Evolutionary conservation across 2,329 filamentous ascomycete genomes (phyloP).

Genomic region (Colletotrichum shisoi): DNA sequence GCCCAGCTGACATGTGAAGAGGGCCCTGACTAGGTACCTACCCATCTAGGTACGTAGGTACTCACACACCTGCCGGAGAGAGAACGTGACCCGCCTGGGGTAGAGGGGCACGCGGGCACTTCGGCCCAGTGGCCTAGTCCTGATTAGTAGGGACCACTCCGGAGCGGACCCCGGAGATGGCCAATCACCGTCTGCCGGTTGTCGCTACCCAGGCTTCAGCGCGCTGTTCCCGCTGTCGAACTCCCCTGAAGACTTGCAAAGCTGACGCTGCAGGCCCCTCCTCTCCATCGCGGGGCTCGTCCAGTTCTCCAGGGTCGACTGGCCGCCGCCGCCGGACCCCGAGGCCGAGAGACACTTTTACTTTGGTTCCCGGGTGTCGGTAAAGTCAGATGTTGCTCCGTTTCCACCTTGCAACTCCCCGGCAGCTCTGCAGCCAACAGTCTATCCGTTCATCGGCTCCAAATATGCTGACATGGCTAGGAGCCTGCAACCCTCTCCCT

Average conservation of each 20-base stretch:
- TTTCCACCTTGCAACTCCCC: no score
- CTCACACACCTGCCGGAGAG: not conserved
- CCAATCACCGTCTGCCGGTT: constrained; percentile 23
- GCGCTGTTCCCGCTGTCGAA: constrained; percentile 27
- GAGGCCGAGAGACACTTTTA: no score
- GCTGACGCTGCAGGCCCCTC: constrained; percentile 22
- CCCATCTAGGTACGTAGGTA: not conserved
- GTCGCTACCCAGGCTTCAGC: constrained; percentile 1
- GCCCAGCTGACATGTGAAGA: constrained; percentile 39
- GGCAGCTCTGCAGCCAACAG: no score
- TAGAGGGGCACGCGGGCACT: constrained; percentile 35
- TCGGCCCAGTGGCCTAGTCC: constrained; percentile 12
- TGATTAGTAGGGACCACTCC: not conserved
- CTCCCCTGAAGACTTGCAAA: constrained; percentile 18
- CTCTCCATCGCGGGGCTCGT: not conserved
- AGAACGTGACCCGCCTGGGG: constrained; percentile 14
- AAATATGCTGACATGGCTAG: no score
- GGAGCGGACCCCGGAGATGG: constrained; percentile 14
- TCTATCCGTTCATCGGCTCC: no score
- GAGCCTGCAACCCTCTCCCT: no score
- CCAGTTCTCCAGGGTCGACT: not conserved
- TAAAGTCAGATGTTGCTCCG: no score
- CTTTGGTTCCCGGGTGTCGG: no score
- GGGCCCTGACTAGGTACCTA: constrained; percentile 20
- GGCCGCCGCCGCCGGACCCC: no score